A percentile compares a stretch with the other conserved stretches of the same genome.
phyloP scores from a whole-genome alignment of 2,329 filamentous ascomycete species.

The Penicillium psychrosexuale region DNA sequence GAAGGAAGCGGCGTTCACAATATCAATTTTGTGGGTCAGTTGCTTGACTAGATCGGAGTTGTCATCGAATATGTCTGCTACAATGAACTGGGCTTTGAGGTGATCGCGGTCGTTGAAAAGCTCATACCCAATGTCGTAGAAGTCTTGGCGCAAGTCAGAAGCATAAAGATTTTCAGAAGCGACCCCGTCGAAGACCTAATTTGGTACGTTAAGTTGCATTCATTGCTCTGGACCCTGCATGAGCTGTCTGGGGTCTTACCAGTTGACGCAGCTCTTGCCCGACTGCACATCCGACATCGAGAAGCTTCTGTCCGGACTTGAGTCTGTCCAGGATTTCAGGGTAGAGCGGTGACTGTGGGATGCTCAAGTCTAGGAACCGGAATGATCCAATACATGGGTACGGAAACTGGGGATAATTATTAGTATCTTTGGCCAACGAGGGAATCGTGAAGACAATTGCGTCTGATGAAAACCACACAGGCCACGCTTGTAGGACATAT shows the following conservation, averaged over 20 bases:
- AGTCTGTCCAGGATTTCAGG: conserved; percentile 20
- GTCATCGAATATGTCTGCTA: conserved; percentile 44
- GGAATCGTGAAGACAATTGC: background rate
- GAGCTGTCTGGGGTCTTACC: conserved; percentile 1
- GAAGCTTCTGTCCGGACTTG: conserved; percentile 20
- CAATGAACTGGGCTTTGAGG: conserved; percentile 30
- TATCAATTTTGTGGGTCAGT: conserved; percentile 33
- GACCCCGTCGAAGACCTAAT: conserved; percentile 46
- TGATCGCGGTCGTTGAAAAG: conserved; percentile 57
- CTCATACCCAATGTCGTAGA: conserved; percentile 60
- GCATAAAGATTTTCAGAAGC: conserved; percentile 50
- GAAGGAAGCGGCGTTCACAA: conserved; percentile 43
- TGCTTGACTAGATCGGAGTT: conserved; percentile 25
- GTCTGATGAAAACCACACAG: background rate
- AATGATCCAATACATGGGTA: conserved; percentile 26
- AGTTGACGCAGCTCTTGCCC: conserved; percentile 25
- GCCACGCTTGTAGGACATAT: background rate
- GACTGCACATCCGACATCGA: conserved; percentile 24
- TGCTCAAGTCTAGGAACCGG: conserved; percentile 22
- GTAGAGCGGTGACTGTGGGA: conserved; percentile 20
- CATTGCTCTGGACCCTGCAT: background rate
- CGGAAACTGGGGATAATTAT: conserved; percentile 14
- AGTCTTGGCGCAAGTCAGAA: conserved; percentile 49
- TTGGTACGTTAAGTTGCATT: background rate
- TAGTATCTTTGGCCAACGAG: background rate